These are phyloP conservation scores for Fusarium anthophilum DNA, from an alignment of 2,329 filamentous ascomycete species.

Conservation along the genomic window DNA sequence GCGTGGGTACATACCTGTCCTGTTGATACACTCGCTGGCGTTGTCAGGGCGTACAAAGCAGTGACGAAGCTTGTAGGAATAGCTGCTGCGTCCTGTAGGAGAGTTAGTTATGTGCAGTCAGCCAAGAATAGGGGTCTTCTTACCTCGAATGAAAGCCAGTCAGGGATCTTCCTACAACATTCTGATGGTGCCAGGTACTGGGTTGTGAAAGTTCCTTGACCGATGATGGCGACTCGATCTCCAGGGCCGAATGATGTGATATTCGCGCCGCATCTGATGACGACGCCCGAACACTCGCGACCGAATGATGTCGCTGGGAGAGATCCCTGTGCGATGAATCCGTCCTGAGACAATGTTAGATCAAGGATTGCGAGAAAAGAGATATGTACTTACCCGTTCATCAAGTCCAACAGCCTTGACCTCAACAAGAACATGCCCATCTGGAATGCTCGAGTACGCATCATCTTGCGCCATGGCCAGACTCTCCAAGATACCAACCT, in stretches of 20 bases:
- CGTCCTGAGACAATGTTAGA: slow-evolving; percentile 30
- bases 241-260: slow-evolving; percentile 22
- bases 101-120: background rate
- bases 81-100: slow-evolving; percentile 25
- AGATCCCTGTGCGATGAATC: slow-evolving; percentile 30
- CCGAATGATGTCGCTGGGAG: slow-evolving; percentile 29
- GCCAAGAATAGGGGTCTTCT: background rate
- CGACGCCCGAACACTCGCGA: slow-evolving; percentile 35
- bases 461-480: slow-evolving; percentile 33
- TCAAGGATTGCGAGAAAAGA: fast-evolving
- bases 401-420: slow-evolving; percentile 34
- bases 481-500: slow-evolving; percentile 36
- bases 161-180: slow-evolving; percentile 33
- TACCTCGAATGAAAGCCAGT: slow-evolving; percentile 38
- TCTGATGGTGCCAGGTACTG: slow-evolving; percentile 26
- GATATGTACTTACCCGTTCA: slow-evolving; percentile 24
- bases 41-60: slow-evolving; percentile 30
- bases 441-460: background rate
- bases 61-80: slow-evolving; percentile 34
- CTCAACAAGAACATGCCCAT: slow-evolving; percentile 33
- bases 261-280: slow-evolving; percentile 20
- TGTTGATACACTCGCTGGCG: slow-evolving; percentile 9
- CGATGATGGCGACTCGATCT: slow-evolving; percentile 34
- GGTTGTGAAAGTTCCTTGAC: slow-evolving; percentile 34
- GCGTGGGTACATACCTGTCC: slow-evolving; percentile 21